A percentile compares a stretch with the other conserved stretches of the same genome.
Evolutionary conservation across 2,329 filamentous ascomycete species (phyloP).

Genomic region (Penicillium sclerotiorum): DNA sequence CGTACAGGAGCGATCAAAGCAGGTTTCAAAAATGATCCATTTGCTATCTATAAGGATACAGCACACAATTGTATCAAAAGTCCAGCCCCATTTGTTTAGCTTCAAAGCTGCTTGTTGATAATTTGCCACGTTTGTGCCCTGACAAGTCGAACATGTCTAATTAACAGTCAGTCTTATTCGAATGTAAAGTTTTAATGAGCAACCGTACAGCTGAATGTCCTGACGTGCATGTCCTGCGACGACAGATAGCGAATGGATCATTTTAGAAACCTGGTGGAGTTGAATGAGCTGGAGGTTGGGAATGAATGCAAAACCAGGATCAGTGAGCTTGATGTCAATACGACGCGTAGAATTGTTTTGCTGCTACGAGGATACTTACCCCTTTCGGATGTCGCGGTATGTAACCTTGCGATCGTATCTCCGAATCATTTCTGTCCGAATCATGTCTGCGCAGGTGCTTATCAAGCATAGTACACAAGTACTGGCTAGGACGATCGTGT

Average conservation of each 20-base stretch:
- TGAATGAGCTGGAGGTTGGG: background rate
- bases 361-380: too few species aligned
- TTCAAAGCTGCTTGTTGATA: background rate
- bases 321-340: background rate
- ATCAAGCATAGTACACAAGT: too few species aligned
- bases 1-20: background rate
- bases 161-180: too few species aligned
- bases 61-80: background rate
- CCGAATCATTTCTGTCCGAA: too few species aligned
- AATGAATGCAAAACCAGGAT: background rate
- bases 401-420: too few species aligned
- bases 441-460: too few species aligned
- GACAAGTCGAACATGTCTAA: too few species aligned
- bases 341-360: background rate
- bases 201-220: too few species aligned
- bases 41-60: slow-evolving; percentile 1
- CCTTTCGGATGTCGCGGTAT: too few species aligned
- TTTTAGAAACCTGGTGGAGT: slow-evolving; percentile 10
- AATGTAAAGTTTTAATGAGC: too few species aligned
- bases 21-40: slow-evolving; percentile 16
- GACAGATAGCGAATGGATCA: slow-evolving; percentile 12
- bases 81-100: background rate
- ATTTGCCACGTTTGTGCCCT: background rate
- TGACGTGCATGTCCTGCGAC: background rate
- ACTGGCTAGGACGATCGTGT: too few species aligned